Evolutionary conservation across 805 yeast species (phyloP).

Genomic region (Yamadazyma scolyti): DNA sequence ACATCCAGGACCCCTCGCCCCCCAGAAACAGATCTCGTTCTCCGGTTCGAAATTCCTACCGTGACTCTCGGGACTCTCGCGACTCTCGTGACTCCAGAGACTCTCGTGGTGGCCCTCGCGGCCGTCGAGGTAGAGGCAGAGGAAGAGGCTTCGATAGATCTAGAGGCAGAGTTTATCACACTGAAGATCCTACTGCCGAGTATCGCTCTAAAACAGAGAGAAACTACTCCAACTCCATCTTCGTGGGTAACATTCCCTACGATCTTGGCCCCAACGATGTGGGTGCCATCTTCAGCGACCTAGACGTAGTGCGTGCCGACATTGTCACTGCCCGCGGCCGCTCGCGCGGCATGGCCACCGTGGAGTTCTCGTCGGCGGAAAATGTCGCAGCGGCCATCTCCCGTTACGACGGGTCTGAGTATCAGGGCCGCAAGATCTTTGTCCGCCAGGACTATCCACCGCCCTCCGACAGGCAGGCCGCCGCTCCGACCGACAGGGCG

Average conservation of each 20-base stretch:
- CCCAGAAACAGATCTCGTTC: conserved; percentile 20
- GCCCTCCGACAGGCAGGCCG: too few relatives aligned
- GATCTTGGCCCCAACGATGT: conserved; percentile 57
- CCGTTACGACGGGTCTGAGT: conserved; percentile 59
- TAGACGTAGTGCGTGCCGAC: conserved; percentile 72
- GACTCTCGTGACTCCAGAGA: conserved; percentile 23
- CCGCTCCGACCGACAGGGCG: conserved; percentile 19
- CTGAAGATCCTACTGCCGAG: conserved; percentile 27
- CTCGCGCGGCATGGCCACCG: conserved; percentile 89
- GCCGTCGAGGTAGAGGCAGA: conserved; percentile 21
- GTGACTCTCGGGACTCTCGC: conserved; percentile 26
- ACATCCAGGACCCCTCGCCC: background rate
- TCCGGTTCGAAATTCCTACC: conserved; percentile 18
- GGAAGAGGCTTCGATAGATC: conserved; percentile 20
- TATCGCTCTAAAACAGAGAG: conserved; percentile 40
- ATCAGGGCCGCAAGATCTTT: conserved; percentile 74
- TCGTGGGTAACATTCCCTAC: conserved; percentile 72
- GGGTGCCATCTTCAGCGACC: conserved; percentile 50
- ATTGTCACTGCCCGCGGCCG: conserved; percentile 75
- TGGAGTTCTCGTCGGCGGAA: conserved; percentile 65
- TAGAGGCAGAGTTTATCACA: conserved; percentile 8
- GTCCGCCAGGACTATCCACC: conserved; percentile 92
- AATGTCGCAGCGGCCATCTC: conserved; percentile 72
- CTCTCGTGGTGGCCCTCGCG: conserved; percentile 18
- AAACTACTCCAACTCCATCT: conserved; percentile 65